Evolutionary conservation across 2,329 filamentous ascomycete genomes (phyloP).

Genomic region (Westerdykella aurantiaca): DNA sequence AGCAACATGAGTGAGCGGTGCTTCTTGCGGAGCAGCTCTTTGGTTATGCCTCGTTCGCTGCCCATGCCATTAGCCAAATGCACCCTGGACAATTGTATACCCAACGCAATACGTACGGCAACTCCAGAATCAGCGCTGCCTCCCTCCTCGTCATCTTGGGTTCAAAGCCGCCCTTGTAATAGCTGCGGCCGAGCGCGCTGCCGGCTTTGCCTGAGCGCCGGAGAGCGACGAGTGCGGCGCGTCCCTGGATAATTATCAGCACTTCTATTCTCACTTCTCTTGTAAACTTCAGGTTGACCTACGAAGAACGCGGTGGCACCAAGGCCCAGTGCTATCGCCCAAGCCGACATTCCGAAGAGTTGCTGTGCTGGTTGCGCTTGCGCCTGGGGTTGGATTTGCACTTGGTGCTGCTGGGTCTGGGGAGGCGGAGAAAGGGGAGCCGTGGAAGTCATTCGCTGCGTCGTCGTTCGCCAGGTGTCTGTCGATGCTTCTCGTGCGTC

Average conservation of each 20-base stretch:
- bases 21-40: slow-evolving; percentile 91
- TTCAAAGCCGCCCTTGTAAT: slow-evolving; percentile 99
- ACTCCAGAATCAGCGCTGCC: slow-evolving; percentile 81
- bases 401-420: not conserved
- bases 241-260: slow-evolving; percentile 56
- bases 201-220: slow-evolving; percentile 64
- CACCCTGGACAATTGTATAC: not conserved
- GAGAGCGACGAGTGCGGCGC: slow-evolving; percentile 84
- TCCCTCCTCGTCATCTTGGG: slow-evolving; percentile 88
- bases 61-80: not conserved
- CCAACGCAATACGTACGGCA: slow-evolving; percentile 59
- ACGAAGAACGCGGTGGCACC: slow-evolving; percentile 63
- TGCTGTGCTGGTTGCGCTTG: slow-evolving; percentile 1
- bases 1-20: slow-evolving; percentile 94
- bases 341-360: slow-evolving; percentile 48
- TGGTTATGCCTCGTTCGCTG: slow-evolving; percentile 80
- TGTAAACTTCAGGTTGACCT: slow-evolving; percentile 19
- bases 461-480: not conserved
- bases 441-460: slow-evolving; percentile 1
- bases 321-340: slow-evolving; percentile 56
- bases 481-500: not conserved
- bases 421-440: not conserved
- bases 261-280: slow-evolving; percentile 1
- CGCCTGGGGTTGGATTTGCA: not conserved
- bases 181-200: slow-evolving; percentile 79